Evolutionary conservation across 805 yeast species (phyloP).

Genomic region (Starmera caribaea): DNA sequence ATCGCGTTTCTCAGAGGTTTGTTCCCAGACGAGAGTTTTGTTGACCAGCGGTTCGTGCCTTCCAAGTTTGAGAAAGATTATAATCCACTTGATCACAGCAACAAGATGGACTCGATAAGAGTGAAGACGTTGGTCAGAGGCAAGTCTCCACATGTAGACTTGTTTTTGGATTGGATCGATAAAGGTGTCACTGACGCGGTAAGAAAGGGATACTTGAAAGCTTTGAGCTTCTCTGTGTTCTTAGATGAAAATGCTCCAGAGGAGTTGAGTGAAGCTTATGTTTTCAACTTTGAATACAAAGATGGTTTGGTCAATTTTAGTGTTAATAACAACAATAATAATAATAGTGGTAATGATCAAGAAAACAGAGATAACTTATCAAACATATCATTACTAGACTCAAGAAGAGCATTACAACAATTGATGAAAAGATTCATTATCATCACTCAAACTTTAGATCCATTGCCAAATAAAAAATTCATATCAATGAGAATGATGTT

Average conservation of each 20-base stretch:
- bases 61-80: slow-evolving; percentile 21
- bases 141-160: slow-evolving; percentile 35
- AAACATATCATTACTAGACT: slow-evolving; percentile 21
- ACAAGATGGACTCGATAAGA: slow-evolving; percentile 27
- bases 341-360: slow-evolving; percentile 6
- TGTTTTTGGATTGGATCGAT: slow-evolving; percentile 44
- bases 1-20: slow-evolving; percentile 46
- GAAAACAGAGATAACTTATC: slow-evolving; percentile 6
- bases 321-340: slow-evolving; percentile 3
- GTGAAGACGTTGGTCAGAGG: slow-evolving; percentile 42
- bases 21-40: slow-evolving; percentile 45
- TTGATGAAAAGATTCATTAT: slow-evolving; percentile 42
- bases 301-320: slow-evolving; percentile 19
- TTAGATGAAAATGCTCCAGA: slow-evolving; percentile 32
- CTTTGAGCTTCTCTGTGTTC: slow-evolving; percentile 36
- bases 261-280: slow-evolving; percentile 39
- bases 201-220: slow-evolving; percentile 29
- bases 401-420: slow-evolving; percentile 36
- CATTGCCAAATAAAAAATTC: slow-evolving; percentile 37
- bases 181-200: slow-evolving; percentile 38
- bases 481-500: slow-evolving; percentile 40
- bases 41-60: slow-evolving; percentile 36
- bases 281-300: slow-evolving; percentile 37
- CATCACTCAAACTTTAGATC: slow-evolving; percentile 43
- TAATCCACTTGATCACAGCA: slow-evolving; percentile 14